Percentiles rank a stretch among this genome's conserved stretches.
These are phyloP conservation scores for Arthrobotrys sinensis DNA, from an alignment of 2,329 filamentous ascomycete species.

Conservation along the genomic window DNA sequence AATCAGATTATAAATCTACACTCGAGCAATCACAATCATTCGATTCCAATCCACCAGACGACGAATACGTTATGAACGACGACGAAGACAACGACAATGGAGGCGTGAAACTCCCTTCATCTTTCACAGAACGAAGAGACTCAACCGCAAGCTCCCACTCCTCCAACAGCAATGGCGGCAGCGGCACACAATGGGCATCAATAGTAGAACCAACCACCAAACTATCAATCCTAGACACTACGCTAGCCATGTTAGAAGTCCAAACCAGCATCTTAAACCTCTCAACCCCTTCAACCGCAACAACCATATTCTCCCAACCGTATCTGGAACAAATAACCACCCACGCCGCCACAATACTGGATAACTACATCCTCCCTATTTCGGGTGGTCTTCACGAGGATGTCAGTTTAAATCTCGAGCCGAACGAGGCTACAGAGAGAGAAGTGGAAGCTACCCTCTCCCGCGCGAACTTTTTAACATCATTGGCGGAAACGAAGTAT, in stretches of 20 bases:
- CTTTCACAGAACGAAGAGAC: constrained; percentile 40
- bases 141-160: constrained; percentile 26
- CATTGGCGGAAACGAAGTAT: constrained; percentile 34
- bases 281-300: constrained; percentile 4
- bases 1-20: constrained; percentile 56
- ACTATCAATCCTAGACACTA: constrained; percentile 56
- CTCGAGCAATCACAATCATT: constrained; percentile 36
- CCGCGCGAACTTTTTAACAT: constrained; percentile 29
- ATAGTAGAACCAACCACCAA: constrained; percentile 61
- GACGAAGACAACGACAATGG: constrained; percentile 23
- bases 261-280: constrained; percentile 49
- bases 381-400: constrained; percentile 20
- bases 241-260: constrained; percentile 52
- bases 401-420: not conserved
- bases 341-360: constrained; percentile 12
- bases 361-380: constrained; percentile 43
- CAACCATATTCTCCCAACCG: constrained; percentile 5
- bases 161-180: constrained; percentile 12
- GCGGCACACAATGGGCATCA: constrained; percentile 49
- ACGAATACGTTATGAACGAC: not conserved
- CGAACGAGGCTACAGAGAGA: constrained; percentile 6
- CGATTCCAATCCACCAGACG: not conserved
- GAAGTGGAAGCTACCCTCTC: constrained; percentile 38
- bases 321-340: constrained; percentile 25
- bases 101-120: constrained; percentile 18